These are phyloP conservation scores for Teratosphaeria nubilosa DNA, from an alignment of 2,329 filamentous ascomycete species.

Conservation along the genomic window DNA sequence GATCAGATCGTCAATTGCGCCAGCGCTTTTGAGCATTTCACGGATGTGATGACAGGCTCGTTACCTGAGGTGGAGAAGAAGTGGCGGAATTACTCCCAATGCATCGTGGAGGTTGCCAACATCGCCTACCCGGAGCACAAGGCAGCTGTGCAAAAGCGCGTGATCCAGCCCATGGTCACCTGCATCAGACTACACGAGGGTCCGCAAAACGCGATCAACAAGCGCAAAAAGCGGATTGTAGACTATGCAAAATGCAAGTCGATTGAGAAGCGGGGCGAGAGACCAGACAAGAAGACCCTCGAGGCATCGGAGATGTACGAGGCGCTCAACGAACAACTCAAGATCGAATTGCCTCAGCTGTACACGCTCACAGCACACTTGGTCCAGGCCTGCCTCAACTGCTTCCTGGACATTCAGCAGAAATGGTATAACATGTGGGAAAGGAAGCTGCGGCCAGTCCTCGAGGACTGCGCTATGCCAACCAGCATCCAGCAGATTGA, in stretches of 20 bases:
- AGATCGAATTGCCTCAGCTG: slow-evolving; percentile 80
- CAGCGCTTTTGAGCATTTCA: slow-evolving; percentile 71
- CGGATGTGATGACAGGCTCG: slow-evolving; percentile 57
- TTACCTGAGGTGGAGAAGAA: slow-evolving; percentile 85
- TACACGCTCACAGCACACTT: slow-evolving; percentile 72
- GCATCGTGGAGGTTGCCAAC: slow-evolving; percentile 74
- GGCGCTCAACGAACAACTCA: slow-evolving; percentile 83
- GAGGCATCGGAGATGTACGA: slow-evolving; percentile 83
- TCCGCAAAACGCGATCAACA: slow-evolving; percentile 82
- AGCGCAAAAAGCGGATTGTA: slow-evolving; percentile 82
- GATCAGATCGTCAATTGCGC: slow-evolving; percentile 72
- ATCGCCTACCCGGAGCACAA: slow-evolving; percentile 74
- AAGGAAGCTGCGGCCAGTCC: slow-evolving; percentile 66
- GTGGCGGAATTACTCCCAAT: slow-evolving; percentile 84
- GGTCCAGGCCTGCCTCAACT: slow-evolving; percentile 70
- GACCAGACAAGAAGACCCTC: slow-evolving; percentile 71
- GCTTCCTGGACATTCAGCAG: slow-evolving; percentile 75
- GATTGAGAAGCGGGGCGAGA: slow-evolving; percentile 70
- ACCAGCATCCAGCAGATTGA: slow-evolving; percentile 65
- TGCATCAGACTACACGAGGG: slow-evolving; percentile 73
- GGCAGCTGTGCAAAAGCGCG: slow-evolving; percentile 62
- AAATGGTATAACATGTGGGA: slow-evolving; percentile 77
- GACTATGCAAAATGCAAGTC: slow-evolving; percentile 78
- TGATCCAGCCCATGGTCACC: slow-evolving; percentile 73
- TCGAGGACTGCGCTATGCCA: slow-evolving; percentile 55